A percentile compares a stretch with the other conserved stretches of the same genome.
These are phyloP conservation scores for Pulicaria dysenterica DNA, from an alignment of 129 eudicot species.

Conservation along the genomic window DNA sequence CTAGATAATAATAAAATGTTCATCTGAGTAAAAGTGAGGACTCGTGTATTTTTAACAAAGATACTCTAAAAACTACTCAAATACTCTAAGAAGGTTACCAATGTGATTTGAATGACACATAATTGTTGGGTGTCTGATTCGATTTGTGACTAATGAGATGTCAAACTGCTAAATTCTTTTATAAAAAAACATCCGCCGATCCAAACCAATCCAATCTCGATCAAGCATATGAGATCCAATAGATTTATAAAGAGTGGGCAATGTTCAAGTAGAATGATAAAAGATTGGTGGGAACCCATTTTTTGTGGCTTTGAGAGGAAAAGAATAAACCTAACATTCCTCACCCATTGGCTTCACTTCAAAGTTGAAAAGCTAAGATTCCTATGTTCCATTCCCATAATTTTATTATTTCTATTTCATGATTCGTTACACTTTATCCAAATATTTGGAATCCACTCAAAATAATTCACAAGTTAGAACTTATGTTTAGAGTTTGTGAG, in stretches of 20 bases:
- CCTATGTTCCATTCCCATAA: conserved; percentile 48
- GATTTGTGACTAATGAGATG: too few species aligned
- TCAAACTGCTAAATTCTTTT: too few species aligned
- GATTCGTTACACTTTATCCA: neutral
- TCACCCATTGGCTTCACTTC: conserved; percentile 48
- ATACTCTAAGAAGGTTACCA: too few species aligned
- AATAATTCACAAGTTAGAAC: neutral
- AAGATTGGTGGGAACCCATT: conserved; percentile 57
- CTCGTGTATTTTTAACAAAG: too few species aligned
- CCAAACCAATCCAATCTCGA: neutral
- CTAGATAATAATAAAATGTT: too few species aligned
- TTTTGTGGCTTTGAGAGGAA: conserved; percentile 55
- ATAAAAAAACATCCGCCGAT: neutral
- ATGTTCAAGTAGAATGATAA: conserved; percentile 20
- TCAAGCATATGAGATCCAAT: neutral
- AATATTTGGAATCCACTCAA: neutral
- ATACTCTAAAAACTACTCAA: too few species aligned
- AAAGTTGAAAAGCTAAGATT: conserved; percentile 63
- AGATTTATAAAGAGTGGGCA: conserved; percentile 5
- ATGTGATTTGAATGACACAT: too few species aligned
- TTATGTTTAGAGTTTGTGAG: neutral
- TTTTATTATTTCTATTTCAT: conserved; percentile 19
- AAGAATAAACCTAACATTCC: conserved; percentile 57
- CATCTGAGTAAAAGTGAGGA: too few species aligned
- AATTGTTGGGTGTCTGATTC: too few species aligned